Evolutionary conservation across 1,139 yeast genomes (phyloP).

Genomic region (Wickerhamomyces sp.): DNA sequence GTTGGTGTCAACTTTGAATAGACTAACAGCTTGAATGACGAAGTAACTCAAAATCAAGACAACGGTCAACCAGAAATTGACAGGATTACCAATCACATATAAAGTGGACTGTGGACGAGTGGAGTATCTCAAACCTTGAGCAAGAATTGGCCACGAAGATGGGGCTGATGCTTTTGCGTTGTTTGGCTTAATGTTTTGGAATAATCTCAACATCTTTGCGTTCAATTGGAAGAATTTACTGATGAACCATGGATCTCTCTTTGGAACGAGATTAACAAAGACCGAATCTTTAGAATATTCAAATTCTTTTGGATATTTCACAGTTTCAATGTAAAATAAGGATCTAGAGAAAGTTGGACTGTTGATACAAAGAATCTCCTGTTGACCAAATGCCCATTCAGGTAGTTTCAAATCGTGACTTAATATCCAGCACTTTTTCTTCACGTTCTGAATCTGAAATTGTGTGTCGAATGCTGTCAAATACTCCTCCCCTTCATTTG

Average conservation of each 20-base stretch:
- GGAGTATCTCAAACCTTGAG: conserved; percentile 52
- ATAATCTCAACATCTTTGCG: conserved; percentile 9
- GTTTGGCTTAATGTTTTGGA: conserved; percentile 11
- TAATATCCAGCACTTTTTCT: conserved; percentile 54
- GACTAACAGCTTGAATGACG: conserved; percentile 8
- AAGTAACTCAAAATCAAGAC: conserved; percentile 17
- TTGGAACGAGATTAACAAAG: conserved; percentile 28
- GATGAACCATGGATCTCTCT: conserved; percentile 16
- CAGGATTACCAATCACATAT: conserved; percentile 54
- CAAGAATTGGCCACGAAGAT: conserved; percentile 47
- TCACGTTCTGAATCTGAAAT: conserved; percentile 56
- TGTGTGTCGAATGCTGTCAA: conserved; percentile 16
- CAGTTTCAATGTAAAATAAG: conserved; percentile 60
- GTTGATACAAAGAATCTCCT: conserved; percentile 71
- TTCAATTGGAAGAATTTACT: conserved; percentile 17
- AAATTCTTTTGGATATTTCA: conserved; percentile 46
- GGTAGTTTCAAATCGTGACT: conserved; percentile 63
- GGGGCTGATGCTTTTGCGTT: conserved; percentile 21
- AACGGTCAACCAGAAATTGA: conserved; percentile 38
- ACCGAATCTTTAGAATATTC: conserved; percentile 22
- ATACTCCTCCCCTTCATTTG: conserved; percentile 9
- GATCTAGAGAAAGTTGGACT: conserved; percentile 57
- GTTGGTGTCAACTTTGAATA: conserved; percentile 12
- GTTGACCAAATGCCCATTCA: conserved; percentile 63
- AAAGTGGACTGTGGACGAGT: conserved; percentile 38